These are phyloP conservation scores for Gelatoporia subvermispora DNA, from an alignment of 768 basidiomycete species.

Conservation along the genomic window DNA sequence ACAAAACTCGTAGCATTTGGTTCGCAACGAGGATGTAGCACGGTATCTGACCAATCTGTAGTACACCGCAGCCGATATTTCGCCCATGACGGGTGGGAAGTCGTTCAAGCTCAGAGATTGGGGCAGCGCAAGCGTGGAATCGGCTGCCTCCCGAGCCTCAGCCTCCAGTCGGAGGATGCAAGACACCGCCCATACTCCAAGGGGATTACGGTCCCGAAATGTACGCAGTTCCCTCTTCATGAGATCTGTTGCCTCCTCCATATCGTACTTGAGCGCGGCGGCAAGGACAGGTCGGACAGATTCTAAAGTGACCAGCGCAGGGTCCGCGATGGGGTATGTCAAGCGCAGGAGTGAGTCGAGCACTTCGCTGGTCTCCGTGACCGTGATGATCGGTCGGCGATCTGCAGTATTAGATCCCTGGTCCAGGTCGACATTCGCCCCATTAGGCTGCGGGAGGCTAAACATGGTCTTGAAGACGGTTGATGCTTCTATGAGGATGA, in stretches of 20 bases:
- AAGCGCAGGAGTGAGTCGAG: conserved; percentile 14
- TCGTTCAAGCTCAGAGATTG: not conserved
- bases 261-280: conserved; percentile 15
- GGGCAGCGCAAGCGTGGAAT: not conserved
- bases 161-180: conserved; percentile 3
- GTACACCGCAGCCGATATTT: no score
- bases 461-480: conserved; percentile 55
- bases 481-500: conserved; percentile 53
- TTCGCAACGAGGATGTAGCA: no score
- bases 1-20: no score
- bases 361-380: conserved; percentile 11
- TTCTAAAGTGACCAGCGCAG: conserved; percentile 7
- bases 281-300: conserved; percentile 10
- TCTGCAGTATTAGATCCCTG: conserved; percentile 4
- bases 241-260: conserved; percentile 3
- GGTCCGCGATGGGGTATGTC: conserved; percentile 12
- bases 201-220: not conserved
- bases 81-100: no score
- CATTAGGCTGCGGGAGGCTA: conserved; percentile 43
- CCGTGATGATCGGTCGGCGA: conserved; percentile 10
- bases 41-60: no score
- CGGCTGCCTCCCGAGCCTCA: conserved; percentile 3
- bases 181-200: conserved; percentile 5
- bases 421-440: no score
- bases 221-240: not conserved